Evolutionary conservation across 1,284 basidiomycete genomes (phyloP), one percentile per base, ranked within the genome.

Genomic region (Cryptococcus neoformans): DNA sequence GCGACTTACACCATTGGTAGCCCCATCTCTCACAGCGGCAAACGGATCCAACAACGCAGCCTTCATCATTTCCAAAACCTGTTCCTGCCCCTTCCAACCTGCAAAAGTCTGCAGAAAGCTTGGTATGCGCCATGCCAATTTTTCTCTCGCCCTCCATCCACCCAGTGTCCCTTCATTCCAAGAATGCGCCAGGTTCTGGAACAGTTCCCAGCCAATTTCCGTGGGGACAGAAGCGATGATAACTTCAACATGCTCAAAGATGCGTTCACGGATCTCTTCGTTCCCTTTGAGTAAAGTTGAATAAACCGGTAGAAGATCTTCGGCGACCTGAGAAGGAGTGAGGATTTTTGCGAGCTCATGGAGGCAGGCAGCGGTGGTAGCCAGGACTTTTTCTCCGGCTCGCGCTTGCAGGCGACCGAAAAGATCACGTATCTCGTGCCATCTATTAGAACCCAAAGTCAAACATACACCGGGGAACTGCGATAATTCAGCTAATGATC

Each of bases 331-430:
- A 42, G 87, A 84, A 10, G 83, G 80, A 0, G 89, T 89, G 45
- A 98, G 82, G 56, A 98, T 87, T 69, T 86, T 87, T 39, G 92
- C 93, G 46, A 98, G 78, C 75, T 95, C 92, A 58, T 93, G 93
- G 35, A 96, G 73, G 50, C 90, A 91, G 1, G 94, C 90, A 1
- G 92, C 89, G 36, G 73, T 69, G 38, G 67, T 74, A 49, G 66
- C 64, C 50, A 81, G 69, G 0, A 83, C 82, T 40, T 81, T 80
- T 65, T 84, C 82, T 21, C 81, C 78, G 2, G 85, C 82, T 0
- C 69, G 64, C 4, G 56, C 45, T 42, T 69, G 66, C 48, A 97
- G 81, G 7, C 83, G 80, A 21, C 82, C 71, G 76, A 96, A 93
- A 44, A 85, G 79, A 6, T 82, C 81, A 35, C 87, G 85, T 11